A percentile compares a stretch with the other conserved stretches of the same genome.
Evolutionary conservation across 306 rosid genomes (phyloP).

Genomic region (Fagus crenata): DNA sequence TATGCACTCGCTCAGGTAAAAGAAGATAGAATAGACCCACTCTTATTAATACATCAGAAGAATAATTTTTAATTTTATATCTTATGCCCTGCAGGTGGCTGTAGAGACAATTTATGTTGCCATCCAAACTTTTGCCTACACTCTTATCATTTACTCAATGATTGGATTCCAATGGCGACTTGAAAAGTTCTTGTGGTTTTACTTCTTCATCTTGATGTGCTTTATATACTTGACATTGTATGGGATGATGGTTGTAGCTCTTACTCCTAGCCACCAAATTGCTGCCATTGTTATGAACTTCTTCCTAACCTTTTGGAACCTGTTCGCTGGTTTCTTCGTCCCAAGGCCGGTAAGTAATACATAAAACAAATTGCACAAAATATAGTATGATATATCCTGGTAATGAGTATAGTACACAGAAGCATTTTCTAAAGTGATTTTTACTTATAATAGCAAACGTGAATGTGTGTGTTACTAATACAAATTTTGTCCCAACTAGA

Average conservation of each 20-base stretch:
- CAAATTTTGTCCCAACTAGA: no score
- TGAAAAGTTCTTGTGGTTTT: conserved; percentile 57
- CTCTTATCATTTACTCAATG: conserved; percentile 55
- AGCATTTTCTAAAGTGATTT: background rate
- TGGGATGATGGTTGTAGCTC: conserved; percentile 62
- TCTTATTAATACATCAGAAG: background rate
- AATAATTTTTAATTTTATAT: background rate
- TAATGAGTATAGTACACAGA: background rate
- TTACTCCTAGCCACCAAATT: conserved; percentile 53
- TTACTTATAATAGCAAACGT: no score
- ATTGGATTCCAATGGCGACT: conserved; percentile 51
- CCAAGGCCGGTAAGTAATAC: conserved; percentile 42
- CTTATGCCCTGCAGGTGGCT: conserved; percentile 45
- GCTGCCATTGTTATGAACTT: conserved; percentile 55
- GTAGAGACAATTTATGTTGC: conserved; percentile 56
- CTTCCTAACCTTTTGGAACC: conserved; percentile 55
- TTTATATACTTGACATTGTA: conserved; percentile 58
- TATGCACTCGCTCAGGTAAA: conserved; percentile 60
- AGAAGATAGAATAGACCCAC: background rate
- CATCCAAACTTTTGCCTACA: conserved; percentile 40
- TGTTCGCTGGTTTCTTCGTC: conserved; percentile 58
- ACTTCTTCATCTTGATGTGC: conserved; percentile 53
- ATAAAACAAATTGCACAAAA: background rate
- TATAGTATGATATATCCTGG: background rate
- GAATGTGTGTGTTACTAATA: no score